Conservation (phyloP, 176 grass and related monocot species). For the Triticum timopheevii region DNA sequence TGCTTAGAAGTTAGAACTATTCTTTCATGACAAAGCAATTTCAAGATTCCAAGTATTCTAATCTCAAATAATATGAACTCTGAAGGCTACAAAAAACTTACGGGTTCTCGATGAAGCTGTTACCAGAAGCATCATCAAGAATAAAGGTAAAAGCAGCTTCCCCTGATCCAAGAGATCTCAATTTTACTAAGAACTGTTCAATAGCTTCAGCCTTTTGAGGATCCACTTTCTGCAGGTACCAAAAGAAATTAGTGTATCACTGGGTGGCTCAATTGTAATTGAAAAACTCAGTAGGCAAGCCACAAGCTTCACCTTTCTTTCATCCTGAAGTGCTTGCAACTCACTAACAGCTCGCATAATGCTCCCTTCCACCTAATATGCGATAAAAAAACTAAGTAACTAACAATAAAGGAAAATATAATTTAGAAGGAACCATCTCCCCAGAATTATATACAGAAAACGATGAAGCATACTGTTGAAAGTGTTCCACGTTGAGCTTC, state of each 20-base stretch:
- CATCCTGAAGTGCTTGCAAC: constrained; percentile 76
- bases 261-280: neutral
- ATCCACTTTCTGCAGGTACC: constrained; percentile 84
- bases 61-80: constrained; percentile 18
- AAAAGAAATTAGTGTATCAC: neutral
- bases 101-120: constrained; percentile 94
- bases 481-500: constrained; percentile 88
- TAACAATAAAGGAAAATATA: neutral
- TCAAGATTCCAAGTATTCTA: neutral
- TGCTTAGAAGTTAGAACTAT: neutral
- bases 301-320: constrained; percentile 72
- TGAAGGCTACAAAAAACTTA: constrained; percentile 38
- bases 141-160: constrained; percentile 72
- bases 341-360: constrained; percentile 74
- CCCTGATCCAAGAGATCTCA: constrained; percentile 71
- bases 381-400: neutral
- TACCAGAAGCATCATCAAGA: constrained; percentile 92
- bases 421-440: neutral
- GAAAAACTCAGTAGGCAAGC: neutral
- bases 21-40: neutral
- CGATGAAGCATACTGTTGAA: constrained; percentile 62
- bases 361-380: constrained; percentile 81
- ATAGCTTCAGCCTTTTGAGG: constrained; percentile 88
- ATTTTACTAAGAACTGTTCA: constrained; percentile 78
- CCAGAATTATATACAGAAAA: neutral